A percentile compares a stretch with the other conserved stretches of the same genome.
Conservation (phyloP, 169 alveolate species). For the Plasmodium gaboni region DNA sequence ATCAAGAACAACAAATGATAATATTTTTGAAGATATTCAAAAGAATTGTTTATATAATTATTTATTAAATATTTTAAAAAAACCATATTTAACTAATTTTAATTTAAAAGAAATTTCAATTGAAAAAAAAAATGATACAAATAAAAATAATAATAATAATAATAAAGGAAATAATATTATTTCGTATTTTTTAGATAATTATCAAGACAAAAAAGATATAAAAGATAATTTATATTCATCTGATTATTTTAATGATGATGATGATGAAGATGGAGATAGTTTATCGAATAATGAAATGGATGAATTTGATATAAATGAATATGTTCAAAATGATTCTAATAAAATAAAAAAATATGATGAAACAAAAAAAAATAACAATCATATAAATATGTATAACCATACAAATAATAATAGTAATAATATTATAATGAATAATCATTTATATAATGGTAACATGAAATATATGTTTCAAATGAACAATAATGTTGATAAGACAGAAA, state of each 20-base stretch:
- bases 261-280: neutral
- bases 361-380: neutral
- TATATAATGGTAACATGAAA: too few species aligned
- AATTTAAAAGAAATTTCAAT: slow-evolving; percentile 9
- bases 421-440: too few species aligned
- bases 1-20: slow-evolving; percentile 1
- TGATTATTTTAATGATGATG: neutral
- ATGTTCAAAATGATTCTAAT: neutral
- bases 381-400: too few species aligned
- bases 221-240: neutral
- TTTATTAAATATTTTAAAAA: slow-evolving; percentile 16
- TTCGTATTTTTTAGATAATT: slow-evolving; percentile 9
- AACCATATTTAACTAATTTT: slow-evolving; percentile 13
- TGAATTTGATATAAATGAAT: slow-evolving; percentile 2
- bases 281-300: slow-evolving; percentile 2
- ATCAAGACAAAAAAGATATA: neutral
- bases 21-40: slow-evolving; percentile 19
- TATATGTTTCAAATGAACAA: neutral
- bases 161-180: neutral
- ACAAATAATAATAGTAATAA: too few species aligned
- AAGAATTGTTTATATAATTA: slow-evolving; percentile 26
- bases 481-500: neutral
- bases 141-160: neutral
- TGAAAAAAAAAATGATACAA: slow-evolving; percentile 6
- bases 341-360: neutral